Conservation (phyloP, 2,329 filamentous ascomycete species). For the Trichoderma gracile region DNA sequence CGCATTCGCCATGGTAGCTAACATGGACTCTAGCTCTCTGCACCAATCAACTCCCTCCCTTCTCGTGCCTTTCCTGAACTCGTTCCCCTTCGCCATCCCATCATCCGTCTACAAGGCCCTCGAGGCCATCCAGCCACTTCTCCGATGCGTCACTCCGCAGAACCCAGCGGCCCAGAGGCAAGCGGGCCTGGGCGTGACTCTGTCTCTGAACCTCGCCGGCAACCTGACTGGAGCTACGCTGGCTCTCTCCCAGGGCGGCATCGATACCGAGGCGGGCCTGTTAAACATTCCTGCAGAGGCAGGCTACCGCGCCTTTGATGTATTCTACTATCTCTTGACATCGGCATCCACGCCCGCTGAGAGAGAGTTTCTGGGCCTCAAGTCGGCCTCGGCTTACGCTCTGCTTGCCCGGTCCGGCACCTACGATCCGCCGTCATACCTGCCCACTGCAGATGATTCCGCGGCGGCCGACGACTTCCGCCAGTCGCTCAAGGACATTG, state of each 20-base stretch:
- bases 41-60: conserved; percentile 87
- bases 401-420: conserved; percentile 82
- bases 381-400: conserved; percentile 72
- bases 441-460: conserved; percentile 88
- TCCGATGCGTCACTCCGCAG: conserved; percentile 81
- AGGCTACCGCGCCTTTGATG: conserved; percentile 91
- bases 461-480: conserved; percentile 94
- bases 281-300: conserved; percentile 75
- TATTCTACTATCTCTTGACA: conserved; percentile 94
- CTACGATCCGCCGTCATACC: conserved; percentile 81
- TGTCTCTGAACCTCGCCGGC: conserved; percentile 79
- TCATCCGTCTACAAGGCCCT: conserved; percentile 74
- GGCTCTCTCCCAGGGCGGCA: conserved; percentile 80
- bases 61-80: conserved; percentile 75
- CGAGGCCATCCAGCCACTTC: conserved; percentile 79
- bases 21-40: conserved; percentile 64
- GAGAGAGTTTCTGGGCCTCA: conserved; percentile 81
- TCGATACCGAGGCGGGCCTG: conserved; percentile 79
- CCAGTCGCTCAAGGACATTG: conserved; percentile 81
- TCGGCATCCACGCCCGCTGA: conserved; percentile 88
- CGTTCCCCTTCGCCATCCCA: conserved; percentile 78
- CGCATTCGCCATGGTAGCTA: not conserved
- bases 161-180: conserved; percentile 85
- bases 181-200: conserved; percentile 74
- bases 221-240: conserved; percentile 74